Evolutionary conservation across 257 asterid genomes (phyloP), one percentile per base, ranked within the genome.

Genomic region (Apocynum venetum): DNA sequence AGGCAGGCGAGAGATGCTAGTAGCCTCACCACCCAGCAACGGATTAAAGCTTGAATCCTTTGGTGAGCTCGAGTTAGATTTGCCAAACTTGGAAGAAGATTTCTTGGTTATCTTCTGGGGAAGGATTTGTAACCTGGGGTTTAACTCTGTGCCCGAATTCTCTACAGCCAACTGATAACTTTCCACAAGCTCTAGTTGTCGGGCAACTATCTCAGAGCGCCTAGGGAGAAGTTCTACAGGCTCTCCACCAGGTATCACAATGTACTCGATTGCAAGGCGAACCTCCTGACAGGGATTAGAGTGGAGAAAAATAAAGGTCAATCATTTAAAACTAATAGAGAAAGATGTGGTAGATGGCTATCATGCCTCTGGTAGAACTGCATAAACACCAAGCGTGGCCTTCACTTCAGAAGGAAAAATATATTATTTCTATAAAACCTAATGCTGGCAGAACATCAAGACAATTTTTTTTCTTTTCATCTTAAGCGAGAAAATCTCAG

Each of bases 181-280:
- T 85, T 87, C 80, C 43, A 95, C 99, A 53, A 95, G 89, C 90
- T 93, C 91, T 11, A 95, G 90, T 77, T 95, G 99, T 77, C 89
- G 89, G 75, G 97, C 98, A 41, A 91, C 97, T 69, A 93, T 93
- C 55, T 93, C 98, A 3, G 98, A 90, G n/a, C 96, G 83, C 85
- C 99, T 93, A 0, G 99, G 99, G 4, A 95, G 94, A 83, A 95
- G 97, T 78, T 95, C 99, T 4, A 95, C 99, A 1, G 99, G 87
- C 84, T 95, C 99, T 14, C 96, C 92, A 14, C 99, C 99, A 0
- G 99, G 99, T 78, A 95, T 95, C 80, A 95, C 99, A 0, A 93
- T 95, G 86, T 95, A 95, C 86, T 95, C 99, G 11, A 95, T 95
- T 53, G 98, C 99, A 67, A 95, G 92, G 68, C 99, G 90, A 75